Percentiles rank a stretch among this genome's conserved stretches.
Evolutionary conservation across 2,329 filamentous ascomycete species (phyloP).

Genomic region (Fusarium chlamydosporum): DNA sequence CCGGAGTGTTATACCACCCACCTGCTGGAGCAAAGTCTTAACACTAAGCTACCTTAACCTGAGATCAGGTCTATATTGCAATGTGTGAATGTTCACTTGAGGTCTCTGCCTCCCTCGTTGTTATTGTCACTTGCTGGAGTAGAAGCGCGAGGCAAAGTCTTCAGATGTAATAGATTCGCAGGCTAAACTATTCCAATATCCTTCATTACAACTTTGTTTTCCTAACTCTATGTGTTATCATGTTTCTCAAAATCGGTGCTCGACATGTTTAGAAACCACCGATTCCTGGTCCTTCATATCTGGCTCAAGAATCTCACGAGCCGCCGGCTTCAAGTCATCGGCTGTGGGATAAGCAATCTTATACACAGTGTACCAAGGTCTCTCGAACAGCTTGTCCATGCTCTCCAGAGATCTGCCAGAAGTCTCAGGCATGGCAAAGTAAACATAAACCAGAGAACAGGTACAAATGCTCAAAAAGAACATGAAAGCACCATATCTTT

Average conservation of each 20-base stretch:
- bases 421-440: constrained; percentile 54
- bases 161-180: too few species aligned
- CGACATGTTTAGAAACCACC: constrained; percentile 20
- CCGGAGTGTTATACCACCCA: too few species aligned
- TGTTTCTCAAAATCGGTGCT: not conserved
- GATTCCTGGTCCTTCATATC: constrained; percentile 32
- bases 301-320: constrained; percentile 20
- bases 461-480: constrained; percentile 51
- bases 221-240: accelerated
- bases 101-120: too few species aligned
- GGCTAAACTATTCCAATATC: not conserved
- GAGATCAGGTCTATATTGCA: too few species aligned
- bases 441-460: constrained; percentile 52
- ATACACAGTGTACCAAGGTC: constrained; percentile 51
- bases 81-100: too few species aligned
- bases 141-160: too few species aligned
- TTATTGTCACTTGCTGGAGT: too few species aligned
- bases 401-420: constrained; percentile 51
- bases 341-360: constrained; percentile 51
- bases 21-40: too few species aligned
- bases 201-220: too few species aligned
- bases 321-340: constrained; percentile 42
- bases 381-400: constrained; percentile 51
- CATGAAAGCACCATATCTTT: constrained; percentile 52
- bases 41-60: too few species aligned